phyloP scores from a whole-genome alignment of 2,329 filamentous ascomycete species.

The Trichoderma oligosporum region DNA sequence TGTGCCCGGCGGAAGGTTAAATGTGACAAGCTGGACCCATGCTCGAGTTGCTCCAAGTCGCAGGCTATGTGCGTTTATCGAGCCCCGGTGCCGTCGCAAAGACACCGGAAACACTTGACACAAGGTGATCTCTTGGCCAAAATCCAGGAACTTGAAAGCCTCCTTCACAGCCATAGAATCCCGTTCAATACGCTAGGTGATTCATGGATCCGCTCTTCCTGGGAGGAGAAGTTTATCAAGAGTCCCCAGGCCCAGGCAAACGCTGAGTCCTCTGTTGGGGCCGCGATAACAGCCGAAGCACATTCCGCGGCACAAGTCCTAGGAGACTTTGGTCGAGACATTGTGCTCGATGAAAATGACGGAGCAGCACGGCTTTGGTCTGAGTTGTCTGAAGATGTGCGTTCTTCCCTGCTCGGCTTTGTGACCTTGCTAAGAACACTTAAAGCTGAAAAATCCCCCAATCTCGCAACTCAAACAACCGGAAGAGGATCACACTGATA shows the following conservation, averaged over 20 bases:
- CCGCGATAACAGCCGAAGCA: not conserved
- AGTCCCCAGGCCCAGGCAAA: not conserved
- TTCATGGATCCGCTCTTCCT: conserved; percentile 2
- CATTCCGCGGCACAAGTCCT: not conserved
- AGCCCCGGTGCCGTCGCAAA: conserved; percentile 2
- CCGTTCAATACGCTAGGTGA: not conserved
- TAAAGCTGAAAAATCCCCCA: conserved; percentile 4
- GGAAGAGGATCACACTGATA: not conserved
- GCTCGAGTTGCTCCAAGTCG: conserved; percentile 7
- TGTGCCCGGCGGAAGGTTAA: conserved; percentile 8
- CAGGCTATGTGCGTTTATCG: not conserved
- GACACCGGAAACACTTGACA: not conserved
- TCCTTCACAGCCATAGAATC: conserved; percentile 8
- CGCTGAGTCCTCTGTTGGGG: not conserved
- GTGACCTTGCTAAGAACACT: not conserved
- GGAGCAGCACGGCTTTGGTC: not conserved
- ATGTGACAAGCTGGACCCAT: conserved; percentile 6
- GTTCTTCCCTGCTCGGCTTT: not conserved
- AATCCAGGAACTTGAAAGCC: not conserved
- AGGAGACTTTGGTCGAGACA: not conserved
- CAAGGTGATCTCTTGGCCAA: not conserved
- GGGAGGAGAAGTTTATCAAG: conserved; percentile 1
- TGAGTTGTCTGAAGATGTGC: not conserved
- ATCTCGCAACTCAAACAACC: not conserved
- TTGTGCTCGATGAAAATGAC: not conserved